These are phyloP conservation scores for Colletotrichum shisoi DNA, from an alignment of 2,329 filamentous ascomycete species.

Conservation along the genomic window DNA sequence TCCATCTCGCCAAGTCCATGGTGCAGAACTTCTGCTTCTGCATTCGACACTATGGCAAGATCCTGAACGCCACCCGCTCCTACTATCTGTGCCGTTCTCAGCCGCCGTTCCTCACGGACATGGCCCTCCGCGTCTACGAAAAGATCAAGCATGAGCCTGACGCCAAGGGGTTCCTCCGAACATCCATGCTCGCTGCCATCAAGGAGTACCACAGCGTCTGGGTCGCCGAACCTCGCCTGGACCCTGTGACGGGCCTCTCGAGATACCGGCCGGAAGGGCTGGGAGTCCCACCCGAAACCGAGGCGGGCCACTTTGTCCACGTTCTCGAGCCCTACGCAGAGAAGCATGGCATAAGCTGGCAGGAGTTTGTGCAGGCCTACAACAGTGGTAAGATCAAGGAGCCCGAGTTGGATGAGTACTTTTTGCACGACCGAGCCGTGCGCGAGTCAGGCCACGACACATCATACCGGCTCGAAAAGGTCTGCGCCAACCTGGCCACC, in stretches of 20 bases:
- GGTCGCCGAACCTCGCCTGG: slow-evolving; percentile 79
- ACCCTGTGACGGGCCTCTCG: slow-evolving; percentile 79
- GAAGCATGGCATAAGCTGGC: slow-evolving; percentile 82
- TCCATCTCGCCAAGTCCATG: slow-evolving; percentile 91
- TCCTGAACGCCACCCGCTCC: slow-evolving; percentile 93
- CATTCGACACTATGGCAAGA: slow-evolving; percentile 98
- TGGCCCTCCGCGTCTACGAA: slow-evolving; percentile 93
- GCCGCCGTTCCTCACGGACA: slow-evolving; percentile 95
- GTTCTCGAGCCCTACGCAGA: slow-evolving; percentile 81
- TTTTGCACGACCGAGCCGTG: slow-evolving; percentile 93
- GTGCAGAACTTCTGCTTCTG: slow-evolving; percentile 97
- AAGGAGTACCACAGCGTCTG: slow-evolving; percentile 95
- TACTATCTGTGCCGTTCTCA: slow-evolving; percentile 96
- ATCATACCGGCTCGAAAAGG: slow-evolving; percentile 86
- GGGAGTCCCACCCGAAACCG: slow-evolving; percentile 91
- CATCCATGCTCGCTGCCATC: slow-evolving; percentile 86
- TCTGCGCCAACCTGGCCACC: slow-evolving; percentile 88
- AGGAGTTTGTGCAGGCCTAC: slow-evolving; percentile 88
- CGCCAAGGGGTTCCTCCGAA: slow-evolving; percentile 80
- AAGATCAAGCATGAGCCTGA: slow-evolving; percentile 87
- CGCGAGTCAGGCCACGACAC: slow-evolving; percentile 98
- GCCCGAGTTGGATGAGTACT: slow-evolving; percentile 92
- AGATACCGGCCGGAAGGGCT: slow-evolving; percentile 83
- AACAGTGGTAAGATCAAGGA: slow-evolving; percentile 79
- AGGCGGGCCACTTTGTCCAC: slow-evolving; percentile 85